Evolutionary conservation across 2,329 filamentous ascomycete genomes (phyloP).

Genomic region (Botrytis elliptica): DNA sequence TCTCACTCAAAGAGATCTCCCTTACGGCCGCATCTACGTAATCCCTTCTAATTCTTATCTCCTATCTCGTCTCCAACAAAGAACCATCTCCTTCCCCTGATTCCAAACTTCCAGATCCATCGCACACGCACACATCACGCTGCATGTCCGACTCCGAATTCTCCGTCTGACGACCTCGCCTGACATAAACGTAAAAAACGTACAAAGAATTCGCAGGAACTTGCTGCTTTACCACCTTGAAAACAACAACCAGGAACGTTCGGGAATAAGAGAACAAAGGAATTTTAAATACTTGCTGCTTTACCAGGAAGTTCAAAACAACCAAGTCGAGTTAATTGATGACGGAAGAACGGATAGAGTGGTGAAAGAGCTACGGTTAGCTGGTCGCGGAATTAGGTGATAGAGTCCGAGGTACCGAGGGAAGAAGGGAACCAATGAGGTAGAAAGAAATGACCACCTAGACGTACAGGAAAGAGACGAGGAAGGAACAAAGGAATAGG

Average conservation of each 20-base stretch:
- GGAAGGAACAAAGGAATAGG: neutral
- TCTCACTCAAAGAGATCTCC: neutral
- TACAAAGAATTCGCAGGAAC: neutral
- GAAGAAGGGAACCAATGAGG: neutral
- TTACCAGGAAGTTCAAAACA: neutral
- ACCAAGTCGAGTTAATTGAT: neutral
- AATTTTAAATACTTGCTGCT: neutral
- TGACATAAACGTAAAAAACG: neutral
- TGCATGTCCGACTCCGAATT: neutral
- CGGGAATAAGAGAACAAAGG: constrained; percentile 13
- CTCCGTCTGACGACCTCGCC: neutral
- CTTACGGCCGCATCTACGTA: neutral
- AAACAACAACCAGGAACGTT: neutral
- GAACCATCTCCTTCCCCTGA: neutral
- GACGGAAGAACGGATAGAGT: neutral
- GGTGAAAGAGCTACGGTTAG: neutral
- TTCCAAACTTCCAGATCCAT: neutral
- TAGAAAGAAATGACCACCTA: neutral
- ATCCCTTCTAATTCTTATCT: neutral
- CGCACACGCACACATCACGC: neutral
- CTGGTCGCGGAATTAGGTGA: neutral
- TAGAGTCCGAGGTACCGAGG: neutral
- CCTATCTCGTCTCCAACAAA: neutral
- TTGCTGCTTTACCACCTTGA: neutral
- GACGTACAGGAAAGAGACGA: neutral